Conservation (phyloP, 148 eudicot genomes). For the Cornus kousa region DNA sequence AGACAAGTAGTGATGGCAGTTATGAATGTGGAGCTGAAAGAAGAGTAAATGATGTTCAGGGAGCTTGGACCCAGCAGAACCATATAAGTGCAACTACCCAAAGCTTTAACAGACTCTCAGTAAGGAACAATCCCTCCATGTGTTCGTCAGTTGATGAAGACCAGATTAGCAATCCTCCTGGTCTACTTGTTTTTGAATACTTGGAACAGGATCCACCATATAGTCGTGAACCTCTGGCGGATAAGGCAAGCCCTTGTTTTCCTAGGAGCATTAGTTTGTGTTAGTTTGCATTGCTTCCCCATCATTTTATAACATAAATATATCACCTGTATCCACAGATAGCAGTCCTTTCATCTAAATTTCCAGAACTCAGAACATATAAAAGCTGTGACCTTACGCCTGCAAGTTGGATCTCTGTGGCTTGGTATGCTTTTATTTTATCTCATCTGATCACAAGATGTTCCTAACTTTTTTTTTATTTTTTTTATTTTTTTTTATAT, state of each 20-base stretch:
- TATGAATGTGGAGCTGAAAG: conserved; percentile 54
- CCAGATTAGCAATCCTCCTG: conserved; percentile 61
- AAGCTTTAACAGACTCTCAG: conserved; percentile 44
- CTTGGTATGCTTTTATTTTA: conserved; percentile 63
- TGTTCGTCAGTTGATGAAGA: conserved; percentile 60
- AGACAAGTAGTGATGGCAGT: conserved; percentile 69
- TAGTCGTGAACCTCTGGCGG: conserved; percentile 85
- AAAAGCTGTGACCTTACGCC: conserved; percentile 78
- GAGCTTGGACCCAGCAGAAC: conserved; percentile 40
- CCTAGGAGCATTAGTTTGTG: background rate
- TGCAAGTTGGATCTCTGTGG: conserved; percentile 93
- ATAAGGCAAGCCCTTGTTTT: conserved; percentile 55
- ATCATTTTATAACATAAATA: background rate
- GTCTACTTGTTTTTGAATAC: conserved; percentile 60
- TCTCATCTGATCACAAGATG: background rate
- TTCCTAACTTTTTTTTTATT: background rate
- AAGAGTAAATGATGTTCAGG: conserved; percentile 28
- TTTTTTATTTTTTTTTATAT: background rate
- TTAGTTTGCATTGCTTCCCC: background rate
- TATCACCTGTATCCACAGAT: conserved; percentile 45
- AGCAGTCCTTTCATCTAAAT: conserved; percentile 55
- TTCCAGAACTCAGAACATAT: conserved; percentile 59
- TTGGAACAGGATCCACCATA: conserved; percentile 69
- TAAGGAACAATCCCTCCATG: conserved; percentile 34
- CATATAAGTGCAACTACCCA: conserved; percentile 31